Percentiles rank a stretch among this genome's conserved stretches.
Evolutionary conservation across 2,329 filamentous ascomycete genomes (phyloP).

Genomic region (Beauveria varroae): DNA sequence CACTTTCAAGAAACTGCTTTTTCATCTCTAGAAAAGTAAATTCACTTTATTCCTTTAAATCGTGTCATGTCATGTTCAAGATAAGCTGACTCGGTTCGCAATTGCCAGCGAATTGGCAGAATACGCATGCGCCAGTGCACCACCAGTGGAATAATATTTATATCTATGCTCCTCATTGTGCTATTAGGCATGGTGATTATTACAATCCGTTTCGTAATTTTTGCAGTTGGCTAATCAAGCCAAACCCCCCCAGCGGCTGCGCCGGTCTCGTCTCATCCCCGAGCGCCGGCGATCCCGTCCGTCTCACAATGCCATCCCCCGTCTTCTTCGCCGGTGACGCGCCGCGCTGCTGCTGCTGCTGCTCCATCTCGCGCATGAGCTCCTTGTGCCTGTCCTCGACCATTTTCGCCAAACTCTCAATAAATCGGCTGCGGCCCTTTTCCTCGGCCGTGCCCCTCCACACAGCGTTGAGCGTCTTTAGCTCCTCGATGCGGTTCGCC

Average conservation of each 20-base stretch:
- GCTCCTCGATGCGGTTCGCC: conserved; percentile 62
- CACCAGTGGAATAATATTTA: background rate
- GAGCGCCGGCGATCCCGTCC: conserved; percentile 25
- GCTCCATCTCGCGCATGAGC: conserved; percentile 43
- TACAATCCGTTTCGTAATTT: conserved; percentile 49
- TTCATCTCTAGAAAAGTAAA: too few species aligned
- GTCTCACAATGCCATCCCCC: conserved; percentile 27
- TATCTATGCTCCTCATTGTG: background rate
- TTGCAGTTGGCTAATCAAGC: conserved; percentile 55
- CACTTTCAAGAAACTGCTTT: too few species aligned
- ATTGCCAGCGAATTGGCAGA: background rate
- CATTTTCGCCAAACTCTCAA: conserved; percentile 72
- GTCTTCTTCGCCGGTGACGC: background rate
- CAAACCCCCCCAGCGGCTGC: conserved; percentile 43
- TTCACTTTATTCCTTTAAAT: too few species aligned
- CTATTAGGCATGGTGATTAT: conserved; percentile 8
- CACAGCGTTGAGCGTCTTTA: conserved; percentile 68
- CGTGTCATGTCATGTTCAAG: too few species aligned
- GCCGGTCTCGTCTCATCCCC: conserved; percentile 15
- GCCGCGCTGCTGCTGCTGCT: background rate
- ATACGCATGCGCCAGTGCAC: background rate
- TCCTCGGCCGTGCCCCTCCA: conserved; percentile 98
- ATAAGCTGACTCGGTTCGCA: too few species aligned
- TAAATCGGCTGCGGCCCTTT: conserved; percentile 71
- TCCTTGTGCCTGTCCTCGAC: conserved; percentile 67